Conservation (phyloP, 176 grass and related monocot species). For the Phoenix dactylifera region DNA sequence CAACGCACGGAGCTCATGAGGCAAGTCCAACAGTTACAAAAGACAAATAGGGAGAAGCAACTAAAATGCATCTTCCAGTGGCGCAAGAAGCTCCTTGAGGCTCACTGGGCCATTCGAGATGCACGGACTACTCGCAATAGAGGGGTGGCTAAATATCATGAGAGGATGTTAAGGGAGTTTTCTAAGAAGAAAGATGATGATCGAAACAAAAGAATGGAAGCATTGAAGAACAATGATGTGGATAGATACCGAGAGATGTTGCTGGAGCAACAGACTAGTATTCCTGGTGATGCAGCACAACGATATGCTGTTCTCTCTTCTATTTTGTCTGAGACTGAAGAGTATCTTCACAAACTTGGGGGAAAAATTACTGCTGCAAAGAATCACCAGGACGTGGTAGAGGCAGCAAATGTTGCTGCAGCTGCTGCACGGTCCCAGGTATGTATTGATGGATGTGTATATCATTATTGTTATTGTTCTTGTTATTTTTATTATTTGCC, state of each 20-base stretch:
- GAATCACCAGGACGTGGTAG: slow-evolving; percentile 83
- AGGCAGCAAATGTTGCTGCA: slow-evolving; percentile 74
- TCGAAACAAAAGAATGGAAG: slow-evolving; percentile 97
- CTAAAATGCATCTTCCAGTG: slow-evolving; percentile 88
- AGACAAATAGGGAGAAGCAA: slow-evolving; percentile 73
- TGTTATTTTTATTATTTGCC: neutral
- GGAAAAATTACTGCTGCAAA: slow-evolving; percentile 94
- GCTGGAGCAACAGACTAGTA: slow-evolving; percentile 84
- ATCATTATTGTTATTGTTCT: neutral
- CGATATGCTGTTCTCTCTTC: slow-evolving; percentile 95
- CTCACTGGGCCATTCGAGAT: slow-evolving; percentile 95
- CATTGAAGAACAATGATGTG: slow-evolving; percentile 95
- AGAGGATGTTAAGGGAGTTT: slow-evolving; percentile 95
- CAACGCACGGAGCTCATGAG: slow-evolving; percentile 67
- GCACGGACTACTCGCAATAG: slow-evolving; percentile 81
- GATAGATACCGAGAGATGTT: slow-evolving; percentile 97
- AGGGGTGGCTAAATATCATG: slow-evolving; percentile 95
- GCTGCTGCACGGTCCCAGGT: slow-evolving; percentile 85
- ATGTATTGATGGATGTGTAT: slow-evolving; percentile 13
- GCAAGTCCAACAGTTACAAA: slow-evolving; percentile 85
- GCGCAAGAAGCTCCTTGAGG: slow-evolving; percentile 96
- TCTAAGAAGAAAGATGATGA: slow-evolving; percentile 96
- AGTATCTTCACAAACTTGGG: slow-evolving; percentile 94
- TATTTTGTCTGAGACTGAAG: slow-evolving; percentile 90
- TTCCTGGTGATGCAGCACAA: slow-evolving; percentile 86